Base-by-base conservation (phyloP, 2,329 filamentous ascomycete species). In the Periconia sp. region DNA sequence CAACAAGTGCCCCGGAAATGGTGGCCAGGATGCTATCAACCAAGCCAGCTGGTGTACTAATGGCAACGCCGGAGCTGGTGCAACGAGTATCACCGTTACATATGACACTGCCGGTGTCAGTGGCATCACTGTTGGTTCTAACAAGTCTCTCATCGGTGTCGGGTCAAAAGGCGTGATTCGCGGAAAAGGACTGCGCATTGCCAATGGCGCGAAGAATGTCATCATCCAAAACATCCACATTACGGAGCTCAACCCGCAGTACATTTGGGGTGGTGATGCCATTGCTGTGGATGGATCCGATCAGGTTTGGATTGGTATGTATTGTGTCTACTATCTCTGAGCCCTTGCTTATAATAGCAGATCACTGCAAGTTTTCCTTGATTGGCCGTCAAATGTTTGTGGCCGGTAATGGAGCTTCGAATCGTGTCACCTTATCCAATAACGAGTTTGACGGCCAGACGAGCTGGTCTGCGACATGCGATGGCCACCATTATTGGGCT, bases 1-100 rank as follows among this genome's bases (percentile, higher is more conserved):
- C 11, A 69, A 65, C 45, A 62, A 35, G 13, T 62, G 60, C 43
- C 82, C 76, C 69, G 81, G 79, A 25, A 81, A 78, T 18, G 75
- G 62, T 9, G 82, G 83, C 68, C 82, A 86, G 72, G 55, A 76
- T 29, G 79, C 82, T 50, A 84, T 86, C 63, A 72, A 81, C 70
- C 69, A 83, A 60, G 59, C 74, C 58, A 82, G 79, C 77, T 85
- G 82, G 66, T 65, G 60, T 37, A 70, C 63, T 41, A 83, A 84
- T 71, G 81, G 85, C 64, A 71, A 85, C 66, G 70, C 79, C 39
- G 70, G 72, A 24, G 77, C 79, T 2, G 73, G 77, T 22, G 73
- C 71, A 33, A 73, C 72, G 29, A 69, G 69, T 6, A 76, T 68
- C 43, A 56, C 40, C 29, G 60, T 61, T n/a, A 61, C 52, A 70